phyloP scores from a whole-genome alignment of 495 filamentous ascomycete genomes.

The Delitschia confertaspora region DNA sequence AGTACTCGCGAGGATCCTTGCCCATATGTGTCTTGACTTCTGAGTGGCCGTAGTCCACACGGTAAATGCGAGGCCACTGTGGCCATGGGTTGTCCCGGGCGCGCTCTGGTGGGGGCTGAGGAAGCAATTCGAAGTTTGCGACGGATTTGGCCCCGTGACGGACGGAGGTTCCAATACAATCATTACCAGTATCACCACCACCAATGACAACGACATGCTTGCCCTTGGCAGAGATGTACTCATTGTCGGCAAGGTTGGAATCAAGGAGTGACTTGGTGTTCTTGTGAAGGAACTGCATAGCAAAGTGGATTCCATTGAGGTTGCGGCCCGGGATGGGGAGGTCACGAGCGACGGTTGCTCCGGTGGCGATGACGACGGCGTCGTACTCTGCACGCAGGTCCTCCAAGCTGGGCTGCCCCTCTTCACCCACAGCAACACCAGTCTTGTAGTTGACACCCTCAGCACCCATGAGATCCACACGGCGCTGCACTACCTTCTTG shows the following conservation, averaged over 20 bases:
- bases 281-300: constrained; percentile 96
- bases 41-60: constrained; percentile 93
- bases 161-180: constrained; percentile 97
- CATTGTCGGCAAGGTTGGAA: constrained; percentile 73
- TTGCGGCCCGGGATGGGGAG: constrained; percentile 87
- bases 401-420: constrained; percentile 63
- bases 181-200: constrained; percentile 97
- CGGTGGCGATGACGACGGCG: constrained; percentile 91
- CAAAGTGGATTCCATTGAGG: constrained; percentile 90
- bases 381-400: constrained; percentile 71
- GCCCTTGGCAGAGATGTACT: constrained; percentile 93
- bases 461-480: constrained; percentile 89
- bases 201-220: constrained; percentile 98
- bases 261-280: constrained; percentile 99
- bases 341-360: constrained; percentile 92
- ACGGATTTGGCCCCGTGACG: constrained; percentile 96
- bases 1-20: constrained; percentile 95
- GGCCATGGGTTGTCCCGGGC: constrained; percentile 98
- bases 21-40: constrained; percentile 97
- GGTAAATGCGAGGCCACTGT: constrained; percentile 98
- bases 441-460: constrained; percentile 84
- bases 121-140: constrained; percentile 94
- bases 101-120: constrained; percentile 88
- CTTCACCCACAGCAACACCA: constrained; percentile 68
- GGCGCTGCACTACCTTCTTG: constrained; percentile 94